Conservation (phyloP, 2,329 filamentous ascomycete species). For the Arthroderma uncinatum region DNA sequence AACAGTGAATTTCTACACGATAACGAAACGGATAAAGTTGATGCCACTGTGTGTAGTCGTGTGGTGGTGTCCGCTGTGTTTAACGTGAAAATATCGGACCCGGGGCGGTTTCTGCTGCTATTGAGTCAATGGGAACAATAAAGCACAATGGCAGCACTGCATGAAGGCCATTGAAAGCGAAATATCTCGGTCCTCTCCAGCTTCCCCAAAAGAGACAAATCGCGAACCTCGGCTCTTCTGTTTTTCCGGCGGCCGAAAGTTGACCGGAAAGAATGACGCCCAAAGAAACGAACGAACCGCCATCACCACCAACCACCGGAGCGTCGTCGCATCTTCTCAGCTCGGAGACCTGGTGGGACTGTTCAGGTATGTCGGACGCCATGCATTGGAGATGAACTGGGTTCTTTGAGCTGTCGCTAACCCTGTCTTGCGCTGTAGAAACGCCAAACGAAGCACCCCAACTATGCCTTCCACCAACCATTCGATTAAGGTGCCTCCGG, state of each 20-base stretch:
- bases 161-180: no score
- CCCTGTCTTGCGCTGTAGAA: neutral
- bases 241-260: neutral
- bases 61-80: no score
- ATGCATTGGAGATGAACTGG: neutral
- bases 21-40: no score
- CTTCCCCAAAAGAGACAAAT: no score
- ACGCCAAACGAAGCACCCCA: neutral
- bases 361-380: neutral
- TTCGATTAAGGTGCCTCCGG: slow-evolving; percentile 45
- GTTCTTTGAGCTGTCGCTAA: neutral
- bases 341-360: neutral
- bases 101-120: no score
- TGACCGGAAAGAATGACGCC: neutral
- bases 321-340: neutral
- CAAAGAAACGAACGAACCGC: neutral
- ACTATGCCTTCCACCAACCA: slow-evolving; percentile 26
- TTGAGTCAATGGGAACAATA: no score
- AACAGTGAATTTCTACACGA: no score
- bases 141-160: no score
- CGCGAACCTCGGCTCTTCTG: neutral
- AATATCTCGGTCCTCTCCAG: no score
- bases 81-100: no score
- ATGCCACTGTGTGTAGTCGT: no score
- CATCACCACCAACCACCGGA: neutral